These are phyloP conservation scores for Lecanicillium sp. DNA, from an alignment of 2,329 filamentous ascomycete genomes.

Conservation along the genomic window DNA sequence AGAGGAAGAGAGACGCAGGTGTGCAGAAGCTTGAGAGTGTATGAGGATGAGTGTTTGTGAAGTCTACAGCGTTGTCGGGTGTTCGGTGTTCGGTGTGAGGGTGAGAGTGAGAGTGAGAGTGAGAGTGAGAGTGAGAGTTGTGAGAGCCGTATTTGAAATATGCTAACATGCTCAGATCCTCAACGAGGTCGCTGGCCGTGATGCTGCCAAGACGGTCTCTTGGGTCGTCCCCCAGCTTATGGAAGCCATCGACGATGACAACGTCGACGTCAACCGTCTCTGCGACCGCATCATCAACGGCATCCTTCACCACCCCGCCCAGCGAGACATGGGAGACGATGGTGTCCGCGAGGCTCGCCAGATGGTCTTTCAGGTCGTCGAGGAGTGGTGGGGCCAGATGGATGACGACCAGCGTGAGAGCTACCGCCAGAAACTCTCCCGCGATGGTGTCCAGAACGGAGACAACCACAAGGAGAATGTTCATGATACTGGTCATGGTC, in stretches of 20 bases:
- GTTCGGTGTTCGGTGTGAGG: too few species aligned
- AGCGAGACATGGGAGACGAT: slow-evolving; percentile 63
- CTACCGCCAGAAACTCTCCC: slow-evolving; percentile 68
- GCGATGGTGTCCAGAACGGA: slow-evolving; percentile 68
- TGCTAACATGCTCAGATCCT: slow-evolving; percentile 45
- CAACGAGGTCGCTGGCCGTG: slow-evolving; percentile 80
- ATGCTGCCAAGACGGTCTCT: slow-evolving; percentile 69
- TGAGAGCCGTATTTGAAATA: too few species aligned
- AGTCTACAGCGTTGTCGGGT: too few species aligned
- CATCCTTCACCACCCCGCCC: slow-evolving; percentile 83
- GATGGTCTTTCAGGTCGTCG: slow-evolving; percentile 72
- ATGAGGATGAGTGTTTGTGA: too few species aligned
- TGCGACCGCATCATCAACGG: slow-evolving; percentile 73
- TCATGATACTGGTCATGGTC: slow-evolving; percentile 75
- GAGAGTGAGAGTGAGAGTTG: too few species aligned
- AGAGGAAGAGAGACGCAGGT: too few species aligned
- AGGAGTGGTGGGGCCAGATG: slow-evolving; percentile 76
- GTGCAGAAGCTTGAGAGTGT: not conserved
- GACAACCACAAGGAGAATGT: slow-evolving; percentile 85
- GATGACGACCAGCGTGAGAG: slow-evolving; percentile 55
- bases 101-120: too few species aligned
- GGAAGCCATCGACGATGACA: slow-evolving; percentile 76
- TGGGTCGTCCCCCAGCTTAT: slow-evolving; percentile 91
- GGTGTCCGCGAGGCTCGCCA: slow-evolving; percentile 65
- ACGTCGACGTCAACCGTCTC: slow-evolving; percentile 60